phyloP scores from a whole-genome alignment of 2,329 filamentous ascomycete species.

The Pyricularia pennisetigena region DNA sequence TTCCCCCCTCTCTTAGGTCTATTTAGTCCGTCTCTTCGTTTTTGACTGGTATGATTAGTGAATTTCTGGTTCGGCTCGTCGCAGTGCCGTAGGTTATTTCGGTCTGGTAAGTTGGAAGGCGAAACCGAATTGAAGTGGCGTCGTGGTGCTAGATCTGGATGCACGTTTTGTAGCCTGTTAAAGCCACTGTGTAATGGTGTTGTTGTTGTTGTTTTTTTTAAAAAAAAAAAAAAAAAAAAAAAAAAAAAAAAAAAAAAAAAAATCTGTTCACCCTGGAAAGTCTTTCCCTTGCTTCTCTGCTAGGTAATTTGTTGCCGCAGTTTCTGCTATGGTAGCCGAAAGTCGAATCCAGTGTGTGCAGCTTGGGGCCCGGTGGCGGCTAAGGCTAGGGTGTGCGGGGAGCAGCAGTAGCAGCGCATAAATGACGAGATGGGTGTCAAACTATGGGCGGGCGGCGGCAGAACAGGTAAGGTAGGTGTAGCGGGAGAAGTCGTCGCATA shows the following conservation, averaged over 20 bases:
- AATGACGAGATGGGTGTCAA: constrained; percentile 17
- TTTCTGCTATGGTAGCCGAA: neutral
- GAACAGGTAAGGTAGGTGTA: constrained; percentile 1
- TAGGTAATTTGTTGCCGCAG: neutral
- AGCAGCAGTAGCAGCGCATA: constrained; percentile 12
- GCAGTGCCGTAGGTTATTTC: neutral
- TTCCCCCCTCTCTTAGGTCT: too few species aligned
- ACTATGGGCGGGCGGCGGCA: constrained; percentile 10
- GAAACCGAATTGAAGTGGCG: neutral
- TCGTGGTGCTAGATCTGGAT: neutral
- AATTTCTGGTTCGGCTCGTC: neutral
- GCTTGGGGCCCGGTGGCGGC: neutral
- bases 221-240: too few species aligned
- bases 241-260: too few species aligned
- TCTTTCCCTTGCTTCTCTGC: neutral
- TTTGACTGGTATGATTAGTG: neutral
- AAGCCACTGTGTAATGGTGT: neutral
- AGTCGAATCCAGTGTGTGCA: neutral
- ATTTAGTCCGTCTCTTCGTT: neutral
- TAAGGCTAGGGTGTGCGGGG: neutral
- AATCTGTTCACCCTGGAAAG: neutral
- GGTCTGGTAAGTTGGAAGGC: neutral
- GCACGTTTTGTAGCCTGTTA: neutral
- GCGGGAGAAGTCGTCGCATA: constrained; percentile 9
- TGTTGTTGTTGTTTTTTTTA: neutral